phyloP scores from a whole-genome alignment of 2,329 filamentous ascomycete species.

The Aureobasidium sp. region DNA sequence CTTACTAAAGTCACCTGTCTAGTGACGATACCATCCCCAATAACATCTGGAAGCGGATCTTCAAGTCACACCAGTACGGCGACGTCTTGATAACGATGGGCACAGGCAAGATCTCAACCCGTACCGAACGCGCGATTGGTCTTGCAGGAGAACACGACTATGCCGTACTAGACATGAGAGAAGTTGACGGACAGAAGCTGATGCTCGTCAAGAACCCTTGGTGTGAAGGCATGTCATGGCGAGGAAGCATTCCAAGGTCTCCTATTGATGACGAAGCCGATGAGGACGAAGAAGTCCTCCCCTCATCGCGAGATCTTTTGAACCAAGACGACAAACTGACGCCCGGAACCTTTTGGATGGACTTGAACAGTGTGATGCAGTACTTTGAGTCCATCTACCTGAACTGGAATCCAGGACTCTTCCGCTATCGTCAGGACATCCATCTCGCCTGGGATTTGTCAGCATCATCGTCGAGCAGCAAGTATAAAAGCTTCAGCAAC shows the following conservation, averaged over 20 bases:
- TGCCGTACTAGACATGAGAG: slow-evolving; percentile 72
- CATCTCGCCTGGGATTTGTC: slow-evolving; percentile 78
- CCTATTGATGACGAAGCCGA: neutral
- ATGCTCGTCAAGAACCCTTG: slow-evolving; percentile 93
- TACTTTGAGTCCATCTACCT: slow-evolving; percentile 94
- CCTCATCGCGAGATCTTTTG: slow-evolving; percentile 28
- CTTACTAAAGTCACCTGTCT: neutral
- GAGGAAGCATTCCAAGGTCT: slow-evolving; percentile 35
- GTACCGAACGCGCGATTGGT: slow-evolving; percentile 72
- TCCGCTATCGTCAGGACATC: slow-evolving; percentile 72
- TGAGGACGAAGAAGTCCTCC: slow-evolving; percentile 22
- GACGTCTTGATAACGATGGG: slow-evolving; percentile 85
- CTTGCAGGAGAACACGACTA: slow-evolving; percentile 91
- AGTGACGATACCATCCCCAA: slow-evolving; percentile 72
- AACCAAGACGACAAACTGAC: slow-evolving; percentile 32
- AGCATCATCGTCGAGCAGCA: slow-evolving; percentile 33
- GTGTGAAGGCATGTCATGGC: slow-evolving; percentile 73
- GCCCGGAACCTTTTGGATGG: slow-evolving; percentile 90
- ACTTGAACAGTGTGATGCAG: slow-evolving; percentile 75
- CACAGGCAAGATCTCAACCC: slow-evolving; percentile 69
- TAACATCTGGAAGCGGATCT: slow-evolving; percentile 69
- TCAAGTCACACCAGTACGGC: slow-evolving; percentile 63
- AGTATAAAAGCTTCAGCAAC: slow-evolving; percentile 64
- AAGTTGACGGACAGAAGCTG: slow-evolving; percentile 53
- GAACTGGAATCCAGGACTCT: slow-evolving; percentile 90